Evolutionary conservation across 2,329 filamentous ascomycete genomes (phyloP), one percentile per base, ranked within the genome.

Genomic region (Periglandula ipomoeae): DNA sequence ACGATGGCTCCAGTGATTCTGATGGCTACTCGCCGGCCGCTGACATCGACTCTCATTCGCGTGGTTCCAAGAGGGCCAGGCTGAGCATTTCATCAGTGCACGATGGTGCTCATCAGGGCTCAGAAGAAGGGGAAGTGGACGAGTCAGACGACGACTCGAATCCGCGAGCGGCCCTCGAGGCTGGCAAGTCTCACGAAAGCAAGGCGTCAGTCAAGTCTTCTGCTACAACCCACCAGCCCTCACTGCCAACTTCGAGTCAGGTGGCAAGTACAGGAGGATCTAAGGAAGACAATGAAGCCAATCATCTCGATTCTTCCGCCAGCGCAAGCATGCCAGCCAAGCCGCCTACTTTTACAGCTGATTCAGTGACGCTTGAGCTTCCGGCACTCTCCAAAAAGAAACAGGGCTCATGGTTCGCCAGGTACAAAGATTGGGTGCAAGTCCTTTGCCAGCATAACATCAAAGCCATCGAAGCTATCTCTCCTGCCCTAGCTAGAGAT

Each of bases 51-150:
- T 32, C 44, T 26, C 34, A 38, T 35, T 38, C 38, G n/a, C 50
- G 47, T 17, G 30, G 24, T 17, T 38, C 54, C 8, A 62, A 62
- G 47, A 55, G 56, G 45, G 42, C 50, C 40, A 58, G 47, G 24
- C 3, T 49, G 44, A 55, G 50, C 45, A 30, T 45, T 13, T 48
- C 49, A 34, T 26, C 49, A 8, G 35, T 17, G 8, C 44, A 43
- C 30, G 49, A 34, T 40, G 38, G 35, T 22, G 24, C 32, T 32
- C 35, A 48, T 19, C 48, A 50, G 15, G 55, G 52, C 44, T 57
- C 58, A 17, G 64, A 69, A 47, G 65, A 67, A 49, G 64, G 64
- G 20, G 62, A 68, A 53, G 56, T 64, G 44, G 61, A 61, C 22
- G 60, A 63, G 35, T 55, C 49, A 9, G 49, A 49, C 10, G 47